A percentile compares a stretch with the other conserved stretches of the same genome.
phyloP scores from a whole-genome alignment of 108 stramenopile genomes.

The Nitzschia palea region DNA sequence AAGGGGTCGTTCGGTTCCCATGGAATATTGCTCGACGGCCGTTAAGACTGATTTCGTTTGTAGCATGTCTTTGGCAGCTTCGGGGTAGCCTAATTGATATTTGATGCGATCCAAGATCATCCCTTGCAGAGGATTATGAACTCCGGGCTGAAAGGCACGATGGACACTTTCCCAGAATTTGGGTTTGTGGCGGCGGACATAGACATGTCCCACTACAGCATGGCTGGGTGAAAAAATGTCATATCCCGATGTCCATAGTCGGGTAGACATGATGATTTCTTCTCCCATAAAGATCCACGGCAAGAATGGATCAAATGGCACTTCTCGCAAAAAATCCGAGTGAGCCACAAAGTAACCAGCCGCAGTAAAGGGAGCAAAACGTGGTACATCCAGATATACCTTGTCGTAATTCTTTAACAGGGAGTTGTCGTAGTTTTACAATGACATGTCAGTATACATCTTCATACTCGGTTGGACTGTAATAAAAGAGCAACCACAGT shows the following conservation, averaged over 20 bases:
- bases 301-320: slow-evolving; percentile 98
- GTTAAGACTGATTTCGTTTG: slow-evolving; percentile 63
- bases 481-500: too few relatives aligned
- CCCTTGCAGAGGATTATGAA: slow-evolving; percentile 78
- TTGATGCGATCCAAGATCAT: slow-evolving; percentile 78
- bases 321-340: slow-evolving; percentile 47
- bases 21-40: slow-evolving; percentile 82
- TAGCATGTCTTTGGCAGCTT: slow-evolving; percentile 74
- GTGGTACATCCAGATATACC: slow-evolving; percentile 58
- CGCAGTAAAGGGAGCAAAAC: slow-evolving; percentile 82
- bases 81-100: slow-evolving; percentile 87
- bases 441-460: too few relatives aligned
- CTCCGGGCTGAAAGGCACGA: slow-evolving; percentile 63
- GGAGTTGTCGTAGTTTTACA: too few relatives aligned
- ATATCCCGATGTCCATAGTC: slow-evolving; percentile 94
- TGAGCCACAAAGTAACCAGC: slow-evolving; percentile 82
- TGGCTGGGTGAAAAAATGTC: slow-evolving; percentile 94
- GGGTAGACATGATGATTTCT: slow-evolving; percentile 89
- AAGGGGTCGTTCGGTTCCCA: slow-evolving; percentile 75
- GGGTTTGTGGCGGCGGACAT: slow-evolving; percentile 88
- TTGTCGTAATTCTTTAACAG: slow-evolving; percentile 51
- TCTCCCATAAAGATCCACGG: slow-evolving; percentile 99
- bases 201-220: slow-evolving; percentile 85
- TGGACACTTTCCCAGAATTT: slow-evolving; percentile 98
- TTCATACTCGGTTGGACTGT: too few relatives aligned